phyloP scores from a whole-genome alignment of 202 grass and related monocot genomes.

The Hordeum pubiflorum region DNA sequence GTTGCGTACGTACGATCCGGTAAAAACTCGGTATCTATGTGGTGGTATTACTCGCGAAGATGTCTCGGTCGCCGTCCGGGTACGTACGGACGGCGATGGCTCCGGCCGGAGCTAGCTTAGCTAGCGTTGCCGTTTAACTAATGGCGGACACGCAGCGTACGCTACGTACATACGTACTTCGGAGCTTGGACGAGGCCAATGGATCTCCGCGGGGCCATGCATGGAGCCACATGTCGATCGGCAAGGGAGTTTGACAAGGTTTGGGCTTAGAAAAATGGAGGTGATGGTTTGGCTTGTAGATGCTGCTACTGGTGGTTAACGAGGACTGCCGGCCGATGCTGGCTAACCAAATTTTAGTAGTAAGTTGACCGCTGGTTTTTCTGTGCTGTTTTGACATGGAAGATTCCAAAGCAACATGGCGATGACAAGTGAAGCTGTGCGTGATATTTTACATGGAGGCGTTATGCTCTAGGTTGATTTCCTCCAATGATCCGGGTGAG shows the following conservation, averaged over 20 bases:
- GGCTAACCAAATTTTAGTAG: constrained; percentile 18
- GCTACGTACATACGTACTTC: background rate
- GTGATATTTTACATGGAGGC: constrained; percentile 2
- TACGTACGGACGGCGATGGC: constrained; percentile 25
- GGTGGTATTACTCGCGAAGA: background rate
- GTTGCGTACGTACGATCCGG: background rate
- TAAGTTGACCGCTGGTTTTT: constrained; percentile 24
- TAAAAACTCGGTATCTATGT: background rate
- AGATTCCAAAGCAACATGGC: constrained; percentile 33
- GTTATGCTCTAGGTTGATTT: constrained; percentile 29
- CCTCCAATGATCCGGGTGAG: background rate
- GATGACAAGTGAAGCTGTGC: constrained; percentile 10
- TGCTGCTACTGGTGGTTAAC: constrained; percentile 9
- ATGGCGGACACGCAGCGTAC: constrained; percentile 7
- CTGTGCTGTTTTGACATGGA: background rate
- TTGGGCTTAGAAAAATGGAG: background rate
- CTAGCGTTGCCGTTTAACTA: constrained; percentile 23
- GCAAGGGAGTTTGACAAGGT: background rate
- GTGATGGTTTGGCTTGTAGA: background rate
- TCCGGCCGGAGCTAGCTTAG: constrained; percentile 20
- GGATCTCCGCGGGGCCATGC: constrained; percentile 10
- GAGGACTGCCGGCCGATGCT: constrained; percentile 37
- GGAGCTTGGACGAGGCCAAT: background rate
- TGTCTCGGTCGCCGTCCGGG: constrained; percentile 7
- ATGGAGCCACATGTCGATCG: constrained; percentile 36